These are phyloP conservation scores for Leccinum longicurvipes DNA, from an alignment of 768 basidiomycete genomes.

Conservation along the genomic window DNA sequence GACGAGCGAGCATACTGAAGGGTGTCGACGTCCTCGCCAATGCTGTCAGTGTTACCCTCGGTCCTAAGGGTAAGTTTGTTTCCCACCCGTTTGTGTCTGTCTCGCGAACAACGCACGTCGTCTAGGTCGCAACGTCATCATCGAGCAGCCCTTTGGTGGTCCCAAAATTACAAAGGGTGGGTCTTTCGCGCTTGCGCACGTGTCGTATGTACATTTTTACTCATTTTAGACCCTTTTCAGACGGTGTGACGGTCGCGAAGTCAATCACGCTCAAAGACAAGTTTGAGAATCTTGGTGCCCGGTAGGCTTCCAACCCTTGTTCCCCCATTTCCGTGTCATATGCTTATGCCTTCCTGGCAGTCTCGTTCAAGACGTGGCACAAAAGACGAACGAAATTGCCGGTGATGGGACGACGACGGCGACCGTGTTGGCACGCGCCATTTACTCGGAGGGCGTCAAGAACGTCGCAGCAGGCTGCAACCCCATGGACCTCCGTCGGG, in stretches of 20 bases:
- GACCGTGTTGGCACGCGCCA: slow-evolving; percentile 93
- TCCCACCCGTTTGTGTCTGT: neutral
- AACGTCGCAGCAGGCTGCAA: slow-evolving; percentile 99
- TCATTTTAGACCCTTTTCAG: slow-evolving; percentile 36
- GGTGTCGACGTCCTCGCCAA: slow-evolving; percentile 97
- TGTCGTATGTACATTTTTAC: neutral
- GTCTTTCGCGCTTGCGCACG: slow-evolving; percentile 12
- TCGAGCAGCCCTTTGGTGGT: slow-evolving; percentile 87
- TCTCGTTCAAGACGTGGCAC: slow-evolving; percentile 92
- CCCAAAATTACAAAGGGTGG: slow-evolving; percentile 95
- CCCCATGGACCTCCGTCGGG: slow-evolving; percentile 99
- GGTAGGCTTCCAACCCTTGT: slow-evolving; percentile 49
- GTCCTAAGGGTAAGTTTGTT: slow-evolving; percentile 77
- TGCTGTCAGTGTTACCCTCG: slow-evolving; percentile 93
- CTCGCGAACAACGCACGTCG: slow-evolving; percentile 13
- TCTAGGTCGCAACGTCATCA: slow-evolving; percentile 93
- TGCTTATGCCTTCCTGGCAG: slow-evolving; percentile 36
- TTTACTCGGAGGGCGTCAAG: slow-evolving; percentile 98
- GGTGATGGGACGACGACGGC: slow-evolving; percentile 99
- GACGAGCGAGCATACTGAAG: slow-evolving; percentile 87
- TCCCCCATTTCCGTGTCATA: neutral
- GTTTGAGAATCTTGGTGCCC: slow-evolving; percentile 97
- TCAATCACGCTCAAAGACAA: slow-evolving; percentile 93
- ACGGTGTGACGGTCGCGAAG: slow-evolving; percentile 98
- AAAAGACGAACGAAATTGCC: slow-evolving; percentile 95